Evolutionary conservation across 805 yeast species (phyloP), one percentile per base, ranked within the genome.

Genomic region (Metschnikowia proteae): DNA sequence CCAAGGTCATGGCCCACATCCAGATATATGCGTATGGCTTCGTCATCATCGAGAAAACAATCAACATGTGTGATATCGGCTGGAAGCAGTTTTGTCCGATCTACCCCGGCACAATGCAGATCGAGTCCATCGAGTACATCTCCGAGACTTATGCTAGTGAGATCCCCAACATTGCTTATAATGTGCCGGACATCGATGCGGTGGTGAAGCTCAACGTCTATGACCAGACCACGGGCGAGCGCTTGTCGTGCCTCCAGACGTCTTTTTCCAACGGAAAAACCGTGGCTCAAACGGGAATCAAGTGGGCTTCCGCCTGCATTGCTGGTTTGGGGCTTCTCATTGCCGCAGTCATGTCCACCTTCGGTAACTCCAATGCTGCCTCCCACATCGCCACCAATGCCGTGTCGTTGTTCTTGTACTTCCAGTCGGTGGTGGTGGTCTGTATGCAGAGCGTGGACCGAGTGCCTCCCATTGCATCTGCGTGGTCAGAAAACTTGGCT

Each of bases 1-100:
- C 83, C 28, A 74, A 83, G 56, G 80, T 91, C 54, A 63, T 63
- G 33, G 97, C 96, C 2, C 79, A 80, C 45, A 73, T 88, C 25
- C 81, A 79, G 39, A 87, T 90, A 10, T 88, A 81, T 60, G 96
- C 96, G 3, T 91, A 89, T 63, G 97, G 97, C 0, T 84, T 90
- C 69, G 67, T 73, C 49, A 78, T 88, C 61, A 83, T 89, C 54
- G 66, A 76, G 5, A 71, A 75, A 58, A 60, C 63, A 1, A 64
- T 90, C 44, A 79, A 88, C 60, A 70, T 88, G 50, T 91, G 97
- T 71, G 49, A 53, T 29, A 66, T 80, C 45, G 80, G 80, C 30
- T 84, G 95, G 86, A 86, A 85, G 61, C 96, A 91, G 70, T 87
- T 91, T 63, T 91, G 97, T 68, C 97, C 97, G 1, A 65, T 91